Base-by-base conservation (phyloP, 2,329 filamentous ascomycete species). In the Orbilia brochopaga region DNA sequence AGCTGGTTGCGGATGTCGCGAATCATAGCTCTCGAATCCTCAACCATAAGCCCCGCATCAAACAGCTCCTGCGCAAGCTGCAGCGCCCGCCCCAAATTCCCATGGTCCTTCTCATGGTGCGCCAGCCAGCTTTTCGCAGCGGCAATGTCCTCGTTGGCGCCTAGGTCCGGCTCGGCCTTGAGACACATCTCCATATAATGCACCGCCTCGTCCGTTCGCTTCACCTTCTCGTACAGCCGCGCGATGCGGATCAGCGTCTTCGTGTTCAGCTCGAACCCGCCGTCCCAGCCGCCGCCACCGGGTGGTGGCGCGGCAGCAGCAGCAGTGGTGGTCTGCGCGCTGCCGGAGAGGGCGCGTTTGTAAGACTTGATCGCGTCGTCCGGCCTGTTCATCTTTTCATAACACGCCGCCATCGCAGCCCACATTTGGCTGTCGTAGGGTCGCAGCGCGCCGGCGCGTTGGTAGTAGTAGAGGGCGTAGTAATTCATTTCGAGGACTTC, bases 351-450 rank as follows among this genome's bases (percentile, higher is more conserved):
- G 0, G 94, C 94, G 40, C 94, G 89, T 79, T 99, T 99, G 76
- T 96, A 87, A 0, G 94, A 91, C 77, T 96, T 94, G 79, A 99
- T 97, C 30, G 91, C 93, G 76, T 97, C 92, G n/a, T 88, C 85
- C 56, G 91, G 83, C 61, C 92, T 87, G 58, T 88, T 89, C 84
- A 97, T 95, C 78, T 92, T 93, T 73, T 93, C 89, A 74, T 96
- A 88, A 78, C 93, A 97, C 35, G 90, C 90, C 8, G 91, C 94
- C 3, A 99, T 92, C 0, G 94, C 94, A 82, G 94, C 90, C 94
- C 94, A 99, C 90, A 99, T 96, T 80, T 97, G 97, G 0, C 92
- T 91, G 76, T 99, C 94, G 84, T 93, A 97, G 0, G 93, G 92
- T n/a, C 92, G 87, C 1, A 99, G 83, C 0, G 92, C 91, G 0